phyloP scores from a whole-genome alignment of 805 yeast genomes.

The Wickerhamiella australiensis region DNA sequence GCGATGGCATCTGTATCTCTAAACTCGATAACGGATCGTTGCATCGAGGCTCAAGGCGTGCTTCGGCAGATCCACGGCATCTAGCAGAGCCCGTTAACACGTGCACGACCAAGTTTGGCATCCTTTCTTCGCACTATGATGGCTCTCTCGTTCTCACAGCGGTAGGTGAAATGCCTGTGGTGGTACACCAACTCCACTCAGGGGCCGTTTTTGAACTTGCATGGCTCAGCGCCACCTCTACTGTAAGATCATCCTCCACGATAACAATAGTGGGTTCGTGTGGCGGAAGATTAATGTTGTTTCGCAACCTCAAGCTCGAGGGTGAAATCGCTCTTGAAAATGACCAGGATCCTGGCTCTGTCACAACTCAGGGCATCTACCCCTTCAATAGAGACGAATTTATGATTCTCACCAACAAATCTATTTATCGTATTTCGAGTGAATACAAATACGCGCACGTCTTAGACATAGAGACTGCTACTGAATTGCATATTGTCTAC shows the following conservation, averaged over 20 bases:
- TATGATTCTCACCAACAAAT: neutral
- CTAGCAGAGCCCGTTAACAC: neutral
- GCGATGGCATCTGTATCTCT: neutral
- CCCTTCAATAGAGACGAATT: neutral
- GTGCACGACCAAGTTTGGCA: conserved; percentile 4
- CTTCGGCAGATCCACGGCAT: neutral
- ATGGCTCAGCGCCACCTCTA: neutral
- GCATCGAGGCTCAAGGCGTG: conserved; percentile 4
- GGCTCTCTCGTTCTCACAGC: neutral
- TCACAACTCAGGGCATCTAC: neutral
- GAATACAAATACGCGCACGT: neutral
- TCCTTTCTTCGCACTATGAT: neutral
- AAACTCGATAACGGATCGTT: neutral
- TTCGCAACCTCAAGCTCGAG: neutral
- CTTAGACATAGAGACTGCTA: neutral
- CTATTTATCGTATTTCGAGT: neutral
- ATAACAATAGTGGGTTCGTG: neutral
- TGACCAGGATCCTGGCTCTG: neutral
- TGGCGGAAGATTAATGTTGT: neutral
- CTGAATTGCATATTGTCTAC: neutral
- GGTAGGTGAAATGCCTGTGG: neutral
- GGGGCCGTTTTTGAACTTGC: neutral
- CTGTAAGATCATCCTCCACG: neutral
- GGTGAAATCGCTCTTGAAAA: neutral
- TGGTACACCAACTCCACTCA: neutral